These are phyloP conservation scores for Alternaria viburni DNA, from an alignment of 2,329 filamentous ascomycete genomes.

Conservation along the genomic window DNA sequence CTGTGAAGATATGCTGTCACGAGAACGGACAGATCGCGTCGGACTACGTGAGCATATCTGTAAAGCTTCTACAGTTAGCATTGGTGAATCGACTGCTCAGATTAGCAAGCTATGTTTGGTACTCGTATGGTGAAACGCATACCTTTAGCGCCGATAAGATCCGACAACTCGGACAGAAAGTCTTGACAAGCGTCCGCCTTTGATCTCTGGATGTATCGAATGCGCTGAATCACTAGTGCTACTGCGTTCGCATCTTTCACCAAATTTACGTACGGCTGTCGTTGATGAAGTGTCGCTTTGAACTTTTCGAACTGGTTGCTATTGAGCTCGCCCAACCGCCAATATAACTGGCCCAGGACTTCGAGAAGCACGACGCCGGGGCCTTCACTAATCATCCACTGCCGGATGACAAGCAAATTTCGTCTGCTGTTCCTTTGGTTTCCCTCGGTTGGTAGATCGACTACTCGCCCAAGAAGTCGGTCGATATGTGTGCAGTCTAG, in stretches of 20 bases:
- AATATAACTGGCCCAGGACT: constrained; percentile 45
- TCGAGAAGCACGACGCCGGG: constrained; percentile 41
- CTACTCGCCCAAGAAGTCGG: constrained; percentile 40
- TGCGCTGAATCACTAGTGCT: constrained; percentile 40
- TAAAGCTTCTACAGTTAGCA: constrained; percentile 31
- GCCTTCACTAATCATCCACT: constrained; percentile 45
- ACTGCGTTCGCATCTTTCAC: constrained; percentile 32
- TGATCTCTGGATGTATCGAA: constrained; percentile 39
- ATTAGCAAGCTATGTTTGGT: constrained; percentile 13
- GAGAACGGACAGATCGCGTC: constrained; percentile 30
- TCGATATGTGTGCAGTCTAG: constrained; percentile 46
- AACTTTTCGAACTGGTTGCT: constrained; percentile 47
- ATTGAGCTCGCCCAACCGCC: constrained; percentile 45
- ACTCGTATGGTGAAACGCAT: neutral
- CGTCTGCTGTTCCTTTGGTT: constrained; percentile 44
- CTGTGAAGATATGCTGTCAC: constrained; percentile 33
- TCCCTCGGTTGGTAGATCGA: constrained; percentile 44
- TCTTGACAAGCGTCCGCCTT: constrained; percentile 45
- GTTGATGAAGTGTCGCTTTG: constrained; percentile 36
- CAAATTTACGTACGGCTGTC: constrained; percentile 35
- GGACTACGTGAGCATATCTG: constrained; percentile 35
- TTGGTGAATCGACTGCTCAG: constrained; percentile 32
- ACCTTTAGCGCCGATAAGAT: constrained; percentile 40
- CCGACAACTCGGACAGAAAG: constrained; percentile 43
- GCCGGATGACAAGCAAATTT: constrained; percentile 42